Base-by-base conservation (phyloP, 768 basidiomycete genomes). In the Mycena rebaudengoi region DNA sequence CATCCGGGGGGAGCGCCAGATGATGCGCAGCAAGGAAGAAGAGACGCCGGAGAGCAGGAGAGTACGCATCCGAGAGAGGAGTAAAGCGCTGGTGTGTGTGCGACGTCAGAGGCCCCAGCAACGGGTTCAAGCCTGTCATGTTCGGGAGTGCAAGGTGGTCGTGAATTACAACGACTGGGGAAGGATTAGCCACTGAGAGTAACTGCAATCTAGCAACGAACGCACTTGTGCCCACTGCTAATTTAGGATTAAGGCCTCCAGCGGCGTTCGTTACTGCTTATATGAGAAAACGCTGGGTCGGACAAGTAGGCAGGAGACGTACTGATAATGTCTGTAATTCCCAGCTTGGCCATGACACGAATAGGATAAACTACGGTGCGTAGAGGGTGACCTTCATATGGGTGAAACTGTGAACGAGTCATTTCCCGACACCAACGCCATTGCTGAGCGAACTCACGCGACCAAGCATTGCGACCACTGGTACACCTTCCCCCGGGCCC, bases 381-480 rank as follows among this genome's bases (percentile, higher is more conserved):
- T 40, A 94, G 79, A 25, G 82, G 74, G 70, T 95, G 88, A 3
- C 95, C 95, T 77, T 97, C 95, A 67, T 96, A 97, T 1, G 87
- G 83, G 74, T 95, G 94, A 69, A 95, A 91, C 92, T 94, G 68
- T 55, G n/a, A n/a, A n/a, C 54, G 58, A 53, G 57, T 51, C 51
- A 53, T 46, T 30, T 43, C n/a, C n/a, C n/a, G n/a, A 18, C 1
- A 40, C 52, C 45, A 26, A 40, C 37, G 49, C 18, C 43, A 29
- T 12, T 21, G 11, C 25, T 35, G 10, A 12, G 28, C 7, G 12
- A 11, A 75, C 86, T 55, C 69, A 93, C 92, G 73, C 95, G 82
- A 62, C 95, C 95, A 29, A 96, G 88, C 91, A 95, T 95, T 11
- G 90, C 92, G 4, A 96, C 92, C 12, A 92, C 94, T 0, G 95